Evolutionary conservation across 805 yeast genomes (phyloP).

Genomic region (Starmerella bombicola): DNA sequence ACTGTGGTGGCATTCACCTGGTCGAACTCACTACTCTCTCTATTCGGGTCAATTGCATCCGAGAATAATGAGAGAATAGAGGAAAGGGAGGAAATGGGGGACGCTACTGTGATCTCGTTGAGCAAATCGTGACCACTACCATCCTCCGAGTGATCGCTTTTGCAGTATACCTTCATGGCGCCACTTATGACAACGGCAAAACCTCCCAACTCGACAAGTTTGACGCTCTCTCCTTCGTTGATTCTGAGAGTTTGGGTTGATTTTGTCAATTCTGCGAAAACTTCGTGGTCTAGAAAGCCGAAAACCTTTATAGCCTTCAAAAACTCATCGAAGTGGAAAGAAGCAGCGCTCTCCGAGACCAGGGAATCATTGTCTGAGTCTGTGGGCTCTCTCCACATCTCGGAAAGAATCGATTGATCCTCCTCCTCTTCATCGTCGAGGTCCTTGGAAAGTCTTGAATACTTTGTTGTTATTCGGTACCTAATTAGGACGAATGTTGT

Average conservation of each 20-base stretch:
- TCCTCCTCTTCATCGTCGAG: slow-evolving; percentile 21
- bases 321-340: slow-evolving; percentile 77
- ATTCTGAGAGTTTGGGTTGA: slow-evolving; percentile 82
- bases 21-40: slow-evolving; percentile 16
- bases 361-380: slow-evolving; percentile 25
- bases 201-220: slow-evolving; percentile 64
- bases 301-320: slow-evolving; percentile 82
- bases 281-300: slow-evolving; percentile 82
- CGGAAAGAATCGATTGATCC: slow-evolving; percentile 33
- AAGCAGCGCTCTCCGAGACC: slow-evolving; percentile 32
- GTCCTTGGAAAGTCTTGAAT: slow-evolving; percentile 44
- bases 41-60: slow-evolving; percentile 28
- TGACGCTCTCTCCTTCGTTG: slow-evolving; percentile 61
- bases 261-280: slow-evolving; percentile 83
- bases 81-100: slow-evolving; percentile 74
- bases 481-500: slow-evolving; percentile 41
- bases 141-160: slow-evolving; percentile 28
- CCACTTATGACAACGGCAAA: slow-evolving; percentile 92
- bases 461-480: slow-evolving; percentile 50
- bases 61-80: slow-evolving; percentile 68
- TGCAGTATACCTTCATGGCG: slow-evolving; percentile 47
- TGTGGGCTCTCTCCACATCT: slow-evolving; percentile 31
- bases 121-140: slow-evolving; percentile 52
- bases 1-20: slow-evolving; percentile 34
- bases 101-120: slow-evolving; percentile 69